A percentile compares a stretch with the other conserved stretches of the same genome.
phyloP scores from a whole-genome alignment of 2,329 filamentous ascomycete genomes.

The Helotiales sp. region DNA sequence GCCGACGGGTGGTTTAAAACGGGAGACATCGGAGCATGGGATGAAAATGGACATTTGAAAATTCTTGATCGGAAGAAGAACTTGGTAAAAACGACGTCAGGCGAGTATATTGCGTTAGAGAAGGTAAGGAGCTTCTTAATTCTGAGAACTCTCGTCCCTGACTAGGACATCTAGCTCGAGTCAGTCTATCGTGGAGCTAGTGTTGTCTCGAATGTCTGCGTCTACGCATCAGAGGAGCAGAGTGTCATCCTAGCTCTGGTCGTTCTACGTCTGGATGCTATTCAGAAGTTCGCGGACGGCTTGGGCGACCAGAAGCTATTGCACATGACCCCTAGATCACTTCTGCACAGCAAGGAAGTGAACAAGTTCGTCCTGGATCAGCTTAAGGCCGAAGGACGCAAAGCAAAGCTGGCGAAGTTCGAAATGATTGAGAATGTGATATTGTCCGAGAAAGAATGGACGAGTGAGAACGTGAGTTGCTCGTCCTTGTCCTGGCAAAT shows the following conservation, averaged over 20 bases:
- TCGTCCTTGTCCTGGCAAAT: not conserved
- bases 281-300: conserved; percentile 53
- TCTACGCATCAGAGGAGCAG: conserved; percentile 74
- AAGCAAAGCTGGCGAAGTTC: conserved; percentile 66
- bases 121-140: conserved; percentile 45
- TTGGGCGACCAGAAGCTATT: conserved; percentile 47
- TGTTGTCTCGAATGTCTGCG: conserved; percentile 81
- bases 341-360: conserved; percentile 66
- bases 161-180: conserved; percentile 61
- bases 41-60: conserved; percentile 67
- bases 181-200: conserved; percentile 77
- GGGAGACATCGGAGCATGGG: conserved; percentile 80
- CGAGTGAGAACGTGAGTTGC: conserved; percentile 70
- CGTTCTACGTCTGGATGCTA: conserved; percentile 59
- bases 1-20: conserved; percentile 83
- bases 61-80: conserved; percentile 73
- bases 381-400: conserved; percentile 62
- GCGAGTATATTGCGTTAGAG: conserved; percentile 95
- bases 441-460: conserved; percentile 82
- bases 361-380: conserved; percentile 61
- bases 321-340: conserved; percentile 47
- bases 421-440: conserved; percentile 76
- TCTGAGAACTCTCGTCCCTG: not conserved
- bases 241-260: conserved; percentile 80
- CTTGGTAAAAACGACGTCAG: conserved; percentile 88